Evolutionary conservation across 2,329 filamentous ascomycete species (phyloP).

Genomic region (Nemania sp.): DNA sequence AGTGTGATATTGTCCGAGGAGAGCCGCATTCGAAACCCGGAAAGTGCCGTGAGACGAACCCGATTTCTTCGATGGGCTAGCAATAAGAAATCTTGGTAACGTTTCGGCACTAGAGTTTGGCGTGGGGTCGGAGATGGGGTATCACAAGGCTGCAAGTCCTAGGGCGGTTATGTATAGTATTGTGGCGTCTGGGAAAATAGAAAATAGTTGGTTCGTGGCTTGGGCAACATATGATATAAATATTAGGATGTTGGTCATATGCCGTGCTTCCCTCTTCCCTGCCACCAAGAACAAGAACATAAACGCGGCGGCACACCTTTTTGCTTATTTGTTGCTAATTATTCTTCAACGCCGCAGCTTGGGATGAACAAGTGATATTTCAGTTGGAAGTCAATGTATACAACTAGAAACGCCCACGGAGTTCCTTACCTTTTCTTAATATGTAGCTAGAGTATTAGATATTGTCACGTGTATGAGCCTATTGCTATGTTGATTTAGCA

Average conservation of each 20-base stretch:
- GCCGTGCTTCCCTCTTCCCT: not conserved
- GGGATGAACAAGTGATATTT: not conserved
- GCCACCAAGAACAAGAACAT: not conserved
- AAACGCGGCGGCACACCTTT: not conserved
- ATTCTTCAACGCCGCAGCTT: not conserved
- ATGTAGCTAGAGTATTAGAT: too few relatives aligned
- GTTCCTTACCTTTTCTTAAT: not conserved
- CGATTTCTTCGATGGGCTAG: not conserved
- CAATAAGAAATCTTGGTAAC: conserved; percentile 9
- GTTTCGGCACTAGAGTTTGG: not conserved
- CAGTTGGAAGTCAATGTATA: not conserved
- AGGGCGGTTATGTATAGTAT: conserved; percentile 6
- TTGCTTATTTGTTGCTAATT: not conserved
- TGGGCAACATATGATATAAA: not conserved
- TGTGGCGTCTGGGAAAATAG: conserved; percentile 5
- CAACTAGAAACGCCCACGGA: too few relatives aligned
- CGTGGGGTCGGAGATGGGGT: not conserved
- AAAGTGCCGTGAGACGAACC: not conserved
- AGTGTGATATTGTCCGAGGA: not conserved
- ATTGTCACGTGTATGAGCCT: too few relatives aligned
- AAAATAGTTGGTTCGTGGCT: conserved; percentile 5
- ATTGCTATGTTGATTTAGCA: too few relatives aligned
- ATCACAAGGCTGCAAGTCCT: conserved; percentile 1
- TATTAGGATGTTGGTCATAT: conserved; percentile 3
- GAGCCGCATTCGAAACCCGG: not conserved